These are phyloP conservation scores for Clausena lansium DNA, from an alignment of 345 rosid genomes.

Conservation along the genomic window DNA sequence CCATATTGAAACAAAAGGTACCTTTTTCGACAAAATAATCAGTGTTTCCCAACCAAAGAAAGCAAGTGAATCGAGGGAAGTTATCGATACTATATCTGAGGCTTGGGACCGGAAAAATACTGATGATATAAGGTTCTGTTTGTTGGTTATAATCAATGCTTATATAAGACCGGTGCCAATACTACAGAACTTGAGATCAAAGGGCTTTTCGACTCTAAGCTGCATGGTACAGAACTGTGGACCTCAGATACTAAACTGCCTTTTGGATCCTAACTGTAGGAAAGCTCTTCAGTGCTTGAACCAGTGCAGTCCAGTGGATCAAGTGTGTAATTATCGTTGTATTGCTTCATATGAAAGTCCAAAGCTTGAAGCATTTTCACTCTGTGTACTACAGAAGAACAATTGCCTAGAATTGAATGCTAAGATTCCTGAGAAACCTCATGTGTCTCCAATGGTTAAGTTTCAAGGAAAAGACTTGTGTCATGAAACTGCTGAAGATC, in stretches of 20 bases:
- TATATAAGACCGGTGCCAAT: conserved; percentile 75
- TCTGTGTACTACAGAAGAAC: conserved; percentile 82
- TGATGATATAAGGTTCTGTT: conserved; percentile 84
- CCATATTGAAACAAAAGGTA: conserved; percentile 25
- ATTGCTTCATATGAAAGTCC: conserved; percentile 97
- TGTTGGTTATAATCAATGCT: conserved; percentile 79
- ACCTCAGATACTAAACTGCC: conserved; percentile 74
- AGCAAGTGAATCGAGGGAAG: conserved; percentile 46
- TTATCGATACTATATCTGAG: conserved; percentile 61
- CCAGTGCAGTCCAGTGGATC: conserved; percentile 87
- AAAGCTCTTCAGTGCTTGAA: conserved; percentile 93
- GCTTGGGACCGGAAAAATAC: conserved; percentile 86
- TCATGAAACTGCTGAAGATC: conserved; percentile 76
- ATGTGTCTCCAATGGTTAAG: conserved; percentile 61
- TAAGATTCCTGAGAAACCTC: conserved; percentile 66
- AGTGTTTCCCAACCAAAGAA: conserved; percentile 26
- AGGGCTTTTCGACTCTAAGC: conserved; percentile 81
- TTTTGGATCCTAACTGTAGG: conserved; percentile 82
- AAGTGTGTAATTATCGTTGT: conserved; percentile 86
- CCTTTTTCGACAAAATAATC: conserved; percentile 30
- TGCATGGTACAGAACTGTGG: conserved; percentile 91
- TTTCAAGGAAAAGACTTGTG: conserved; percentile 59
- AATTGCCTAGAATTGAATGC: conserved; percentile 84
- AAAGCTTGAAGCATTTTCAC: conserved; percentile 76
- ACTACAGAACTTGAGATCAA: conserved; percentile 78